Conservation (phyloP, 495 filamentous ascomycete genomes). For the Tuber calosporum region DNA sequence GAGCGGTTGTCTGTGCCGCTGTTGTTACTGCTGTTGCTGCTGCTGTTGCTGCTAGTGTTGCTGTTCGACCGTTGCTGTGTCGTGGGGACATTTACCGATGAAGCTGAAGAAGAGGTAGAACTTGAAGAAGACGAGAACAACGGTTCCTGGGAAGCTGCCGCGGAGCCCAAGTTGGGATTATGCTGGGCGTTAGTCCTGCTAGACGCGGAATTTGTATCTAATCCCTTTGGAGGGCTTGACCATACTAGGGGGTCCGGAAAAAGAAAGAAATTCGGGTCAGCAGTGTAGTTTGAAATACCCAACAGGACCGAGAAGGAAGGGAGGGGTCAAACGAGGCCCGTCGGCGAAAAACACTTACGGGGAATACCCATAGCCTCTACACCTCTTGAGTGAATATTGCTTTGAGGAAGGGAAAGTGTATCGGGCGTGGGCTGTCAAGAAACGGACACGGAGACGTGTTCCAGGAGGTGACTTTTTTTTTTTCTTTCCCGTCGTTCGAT, state of each 20-base stretch:
- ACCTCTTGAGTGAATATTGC: slow-evolving; percentile 10
- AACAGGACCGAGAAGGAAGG: neutral
- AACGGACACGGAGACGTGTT: neutral
- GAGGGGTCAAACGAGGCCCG: neutral
- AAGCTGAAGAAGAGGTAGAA: slow-evolving; percentile 16
- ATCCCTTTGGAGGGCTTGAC: slow-evolving; percentile 6
- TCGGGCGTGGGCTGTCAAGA: neutral
- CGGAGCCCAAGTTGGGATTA: neutral
- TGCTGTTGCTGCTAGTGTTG: slow-evolving; percentile 8
- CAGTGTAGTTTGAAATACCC: neutral
- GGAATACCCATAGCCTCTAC: slow-evolving; percentile 31
- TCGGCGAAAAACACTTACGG: slow-evolving; percentile 16
- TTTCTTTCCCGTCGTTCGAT: neutral
- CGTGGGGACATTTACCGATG: slow-evolving; percentile 12
- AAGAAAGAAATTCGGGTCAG: neutral
- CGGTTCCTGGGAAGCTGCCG: neutral
- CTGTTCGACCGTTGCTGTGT: slow-evolving; percentile 20
- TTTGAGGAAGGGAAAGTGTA: neutral
- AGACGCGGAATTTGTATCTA: slow-evolving; percentile 1
- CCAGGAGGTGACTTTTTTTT: slow-evolving; percentile 1
- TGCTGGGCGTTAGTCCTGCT: neutral
- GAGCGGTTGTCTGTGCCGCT: slow-evolving; percentile 11
- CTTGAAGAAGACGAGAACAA: slow-evolving; percentile 20
- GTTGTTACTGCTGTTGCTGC: slow-evolving; percentile 27
- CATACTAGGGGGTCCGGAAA: slow-evolving; percentile 6